Percentiles rank a stretch among this genome's conserved stretches.
Conservation (phyloP, 1,284 basidiomycete species). For the Vanrija humicola region DNA sequence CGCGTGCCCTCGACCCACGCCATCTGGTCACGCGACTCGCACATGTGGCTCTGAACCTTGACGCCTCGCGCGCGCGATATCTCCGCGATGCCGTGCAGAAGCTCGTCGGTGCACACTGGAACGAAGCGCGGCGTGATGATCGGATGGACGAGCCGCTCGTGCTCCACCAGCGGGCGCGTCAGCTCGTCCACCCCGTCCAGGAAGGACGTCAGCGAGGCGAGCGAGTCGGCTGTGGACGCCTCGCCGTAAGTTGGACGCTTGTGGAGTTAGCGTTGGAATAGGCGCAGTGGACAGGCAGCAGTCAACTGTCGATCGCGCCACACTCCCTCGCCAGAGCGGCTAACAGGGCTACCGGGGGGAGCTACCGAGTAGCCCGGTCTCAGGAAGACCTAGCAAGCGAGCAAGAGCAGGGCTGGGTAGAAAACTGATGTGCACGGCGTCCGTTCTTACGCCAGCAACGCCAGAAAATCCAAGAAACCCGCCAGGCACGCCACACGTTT, state of each 20-base stretch:
- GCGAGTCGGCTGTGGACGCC: conserved; percentile 54
- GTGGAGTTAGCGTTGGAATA: no score
- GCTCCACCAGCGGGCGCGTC: conserved; percentile 49
- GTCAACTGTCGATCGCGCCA: no score
- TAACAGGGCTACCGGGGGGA: no score
- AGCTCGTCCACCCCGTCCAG: conserved; percentile 54
- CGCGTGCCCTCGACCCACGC: conserved; percentile 63
- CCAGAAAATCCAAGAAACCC: no score
- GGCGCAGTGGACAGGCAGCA: no score
- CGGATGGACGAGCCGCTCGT: conserved; percentile 62
- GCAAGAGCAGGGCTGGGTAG: no score
- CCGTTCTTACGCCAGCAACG: no score
- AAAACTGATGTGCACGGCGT: no score
- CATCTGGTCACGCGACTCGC: conserved; percentile 68
- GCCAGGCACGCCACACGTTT: no score
- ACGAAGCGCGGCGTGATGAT: conserved; percentile 80
- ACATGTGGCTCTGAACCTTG: conserved; percentile 69
- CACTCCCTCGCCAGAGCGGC: no score
- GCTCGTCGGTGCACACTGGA: conserved; percentile 67
- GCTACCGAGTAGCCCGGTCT: no score
- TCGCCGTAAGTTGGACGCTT: conserved; percentile 67
- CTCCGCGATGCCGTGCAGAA: conserved; percentile 59
- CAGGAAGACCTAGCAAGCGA: no score
- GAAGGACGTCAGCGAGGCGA: conserved; percentile 58
- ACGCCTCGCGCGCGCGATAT: conserved; percentile 54